phyloP scores from a whole-genome alignment of 2,329 filamentous ascomycete genomes.

The Aspergillus brasiliensis region DNA sequence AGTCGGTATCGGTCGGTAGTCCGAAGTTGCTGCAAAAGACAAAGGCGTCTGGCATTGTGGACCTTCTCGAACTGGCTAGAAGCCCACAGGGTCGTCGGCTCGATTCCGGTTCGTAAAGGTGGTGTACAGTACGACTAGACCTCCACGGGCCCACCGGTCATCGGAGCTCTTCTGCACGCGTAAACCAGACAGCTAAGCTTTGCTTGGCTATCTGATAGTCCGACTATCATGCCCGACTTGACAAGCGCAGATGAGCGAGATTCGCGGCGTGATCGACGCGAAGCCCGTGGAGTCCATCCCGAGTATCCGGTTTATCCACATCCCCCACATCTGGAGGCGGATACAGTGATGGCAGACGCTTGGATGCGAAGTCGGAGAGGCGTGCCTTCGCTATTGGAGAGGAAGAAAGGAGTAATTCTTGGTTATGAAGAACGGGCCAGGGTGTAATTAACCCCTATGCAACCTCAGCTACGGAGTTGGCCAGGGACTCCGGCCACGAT shows the following conservation, averaged over 20 bases:
- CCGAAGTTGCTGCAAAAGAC: neutral
- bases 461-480: neutral
- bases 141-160: neutral
- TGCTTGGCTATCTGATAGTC: neutral
- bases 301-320: neutral
- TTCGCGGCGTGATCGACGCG: neutral
- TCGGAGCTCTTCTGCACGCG: neutral
- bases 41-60: neutral
- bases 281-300: neutral
- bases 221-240: neutral
- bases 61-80: constrained; percentile 4
- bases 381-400: neutral
- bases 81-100: neutral
- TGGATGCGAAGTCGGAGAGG: neutral
- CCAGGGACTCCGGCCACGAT: neutral
- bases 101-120: neutral
- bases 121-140: neutral
- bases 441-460: neutral
- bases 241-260: neutral
- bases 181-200: neutral
- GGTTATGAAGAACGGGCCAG: neutral
- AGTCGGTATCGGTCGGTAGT: neutral
- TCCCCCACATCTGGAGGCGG: neutral
- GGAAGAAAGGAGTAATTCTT: neutral
- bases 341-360: neutral